Conservation (phyloP, 345 rosid genomes). For the Gossypium herbaceum region DNA sequence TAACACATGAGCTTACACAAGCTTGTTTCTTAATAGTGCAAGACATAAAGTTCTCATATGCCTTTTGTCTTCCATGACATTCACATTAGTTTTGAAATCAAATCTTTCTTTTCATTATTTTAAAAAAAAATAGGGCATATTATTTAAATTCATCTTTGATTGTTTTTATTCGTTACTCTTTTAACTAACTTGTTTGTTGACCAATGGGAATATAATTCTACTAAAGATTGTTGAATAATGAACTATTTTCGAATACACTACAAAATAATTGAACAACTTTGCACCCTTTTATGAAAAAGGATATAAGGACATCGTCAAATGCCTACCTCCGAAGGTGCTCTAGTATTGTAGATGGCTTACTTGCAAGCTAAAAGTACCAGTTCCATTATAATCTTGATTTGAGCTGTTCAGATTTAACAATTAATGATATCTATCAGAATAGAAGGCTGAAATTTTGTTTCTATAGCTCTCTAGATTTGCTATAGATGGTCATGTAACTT, state of each 20-base stretch:
- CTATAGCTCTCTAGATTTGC: not conserved
- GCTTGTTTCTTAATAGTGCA: not conserved
- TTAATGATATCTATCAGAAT: not conserved
- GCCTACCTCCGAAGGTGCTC: not conserved
- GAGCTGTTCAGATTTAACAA: not conserved
- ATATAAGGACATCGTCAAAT: not conserved
- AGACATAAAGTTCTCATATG: not conserved
- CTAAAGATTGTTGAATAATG: not conserved
- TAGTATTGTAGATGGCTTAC: not conserved
- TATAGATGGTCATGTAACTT: not conserved
- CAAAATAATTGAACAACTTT: not conserved
- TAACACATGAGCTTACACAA: not conserved
- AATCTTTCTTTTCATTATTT: not conserved
- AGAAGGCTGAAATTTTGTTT: not conserved
- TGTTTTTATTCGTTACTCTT: not conserved
- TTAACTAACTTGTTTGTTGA: not conserved
- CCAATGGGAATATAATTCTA: no score
- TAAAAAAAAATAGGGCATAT: not conserved
- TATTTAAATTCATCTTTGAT: not conserved
- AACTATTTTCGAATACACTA: not conserved
- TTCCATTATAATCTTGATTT: not conserved
- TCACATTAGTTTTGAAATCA: not conserved
- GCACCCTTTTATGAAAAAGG: not conserved
- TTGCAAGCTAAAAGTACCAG: not conserved
- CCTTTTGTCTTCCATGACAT: not conserved